Percentiles rank a stretch among this genome's conserved stretches.
These are phyloP conservation scores for Spergularia azorica DNA, from an alignment of 179 eudicot species.

Conservation along the genomic window DNA sequence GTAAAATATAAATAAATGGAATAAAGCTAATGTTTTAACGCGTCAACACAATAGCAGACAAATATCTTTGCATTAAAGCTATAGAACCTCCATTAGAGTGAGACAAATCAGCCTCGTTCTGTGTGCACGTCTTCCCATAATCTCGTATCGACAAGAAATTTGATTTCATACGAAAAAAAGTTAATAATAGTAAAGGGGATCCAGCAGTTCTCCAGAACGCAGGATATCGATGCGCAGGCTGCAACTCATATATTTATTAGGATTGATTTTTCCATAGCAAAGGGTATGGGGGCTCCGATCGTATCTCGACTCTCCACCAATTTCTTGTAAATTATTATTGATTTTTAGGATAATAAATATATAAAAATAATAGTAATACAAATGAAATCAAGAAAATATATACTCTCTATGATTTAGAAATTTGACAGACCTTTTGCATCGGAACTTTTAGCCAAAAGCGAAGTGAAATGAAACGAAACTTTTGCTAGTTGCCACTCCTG, in stretches of 20 bases:
- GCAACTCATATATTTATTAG: no score
- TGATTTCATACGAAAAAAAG: not conserved
- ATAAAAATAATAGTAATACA: no score
- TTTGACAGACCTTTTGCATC: not conserved
- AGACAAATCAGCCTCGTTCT: constrained; percentile 33
- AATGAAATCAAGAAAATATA: no score
- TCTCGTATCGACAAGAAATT: not conserved
- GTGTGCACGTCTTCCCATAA: constrained; percentile 30
- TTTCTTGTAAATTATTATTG: no score
- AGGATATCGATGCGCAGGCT: no score
- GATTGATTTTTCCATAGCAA: no score
- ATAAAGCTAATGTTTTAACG: constrained; percentile 23
- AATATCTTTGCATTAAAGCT: constrained; percentile 24
- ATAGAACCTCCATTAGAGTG: constrained; percentile 18
- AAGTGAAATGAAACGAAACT: not conserved
- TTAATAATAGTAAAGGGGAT: no score
- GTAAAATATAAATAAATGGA: not conserved
- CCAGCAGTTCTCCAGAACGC: no score
- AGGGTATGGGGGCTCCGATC: no score
- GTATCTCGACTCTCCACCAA: no score
- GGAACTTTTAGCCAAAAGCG: not conserved
- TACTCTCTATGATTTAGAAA: not conserved
- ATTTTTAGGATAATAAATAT: no score
- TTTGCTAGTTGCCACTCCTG: no score
- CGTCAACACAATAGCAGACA: constrained; percentile 41